Conservation (phyloP, 2,329 filamentous ascomycete genomes). For the Xylariaceae sp. region DNA sequence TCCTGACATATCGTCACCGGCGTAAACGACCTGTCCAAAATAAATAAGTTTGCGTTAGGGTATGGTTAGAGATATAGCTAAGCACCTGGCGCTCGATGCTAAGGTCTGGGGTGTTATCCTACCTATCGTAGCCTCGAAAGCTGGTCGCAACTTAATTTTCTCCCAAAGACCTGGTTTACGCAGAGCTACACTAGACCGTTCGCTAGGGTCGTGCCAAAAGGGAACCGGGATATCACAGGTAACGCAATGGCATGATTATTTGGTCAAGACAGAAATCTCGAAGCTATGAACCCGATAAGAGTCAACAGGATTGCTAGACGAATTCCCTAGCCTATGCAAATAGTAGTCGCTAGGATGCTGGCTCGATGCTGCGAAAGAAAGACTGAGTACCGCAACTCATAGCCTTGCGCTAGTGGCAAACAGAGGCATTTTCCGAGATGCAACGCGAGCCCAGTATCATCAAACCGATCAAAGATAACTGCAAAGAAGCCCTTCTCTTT, state of each 20-base stretch:
- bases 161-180: too few species aligned
- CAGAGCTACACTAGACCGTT: too few species aligned
- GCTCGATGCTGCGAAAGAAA: neutral
- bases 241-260: neutral
- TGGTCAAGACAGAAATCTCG: neutral
- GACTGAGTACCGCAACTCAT: neutral
- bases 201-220: too few species aligned
- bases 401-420: neutral
- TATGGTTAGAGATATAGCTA: too few species aligned
- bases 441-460: neutral
- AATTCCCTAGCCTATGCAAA: neutral
- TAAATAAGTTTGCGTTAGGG: too few species aligned
- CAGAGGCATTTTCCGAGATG: neutral
- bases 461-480: slow-evolving; percentile 1
- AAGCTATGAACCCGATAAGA: neutral
- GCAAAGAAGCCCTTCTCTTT: slow-evolving; percentile 4
- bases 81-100: too few species aligned
- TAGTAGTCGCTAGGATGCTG: neutral
- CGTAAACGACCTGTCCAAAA: too few species aligned
- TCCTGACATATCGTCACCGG: too few species aligned
- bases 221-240: neutral
- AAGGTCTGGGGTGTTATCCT: too few species aligned
- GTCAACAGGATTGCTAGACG: neutral
- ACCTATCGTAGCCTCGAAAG: too few species aligned
- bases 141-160: too few species aligned